These are phyloP conservation scores for Taiwanofungus camphoratus DNA, from an alignment of 1,284 basidiomycete genomes.

Conservation along the genomic window DNA sequence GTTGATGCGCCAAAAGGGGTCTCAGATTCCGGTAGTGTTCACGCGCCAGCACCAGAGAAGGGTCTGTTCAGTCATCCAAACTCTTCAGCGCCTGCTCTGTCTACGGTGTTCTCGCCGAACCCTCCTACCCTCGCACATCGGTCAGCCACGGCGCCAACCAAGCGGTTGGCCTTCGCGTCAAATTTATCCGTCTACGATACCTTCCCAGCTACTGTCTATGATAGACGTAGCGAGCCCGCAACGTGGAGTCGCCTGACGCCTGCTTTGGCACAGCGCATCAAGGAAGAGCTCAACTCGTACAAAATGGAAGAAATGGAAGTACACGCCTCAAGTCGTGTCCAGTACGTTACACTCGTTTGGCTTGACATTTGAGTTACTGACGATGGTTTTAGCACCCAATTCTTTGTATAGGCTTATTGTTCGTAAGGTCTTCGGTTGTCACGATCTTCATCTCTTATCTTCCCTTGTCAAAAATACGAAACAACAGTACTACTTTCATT, in stretches of 20 bases:
- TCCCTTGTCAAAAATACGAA: constrained; percentile 20
- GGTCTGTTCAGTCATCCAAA: constrained; percentile 72
- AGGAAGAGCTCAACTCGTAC: constrained; percentile 93
- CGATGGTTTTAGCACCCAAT: constrained; percentile 41
- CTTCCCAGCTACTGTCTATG: constrained; percentile 87
- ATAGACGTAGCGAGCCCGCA: constrained; percentile 90
- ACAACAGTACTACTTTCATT: constrained; percentile 16
- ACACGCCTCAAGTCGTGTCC: constrained; percentile 80
- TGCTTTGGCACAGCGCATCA: constrained; percentile 89
- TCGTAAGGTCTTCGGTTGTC: constrained; percentile 15
- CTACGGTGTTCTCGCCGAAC: constrained; percentile 41
- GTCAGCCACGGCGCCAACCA: constrained; percentile 60
- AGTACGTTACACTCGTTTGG: constrained; percentile 46
- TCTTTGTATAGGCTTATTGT: constrained; percentile 41
- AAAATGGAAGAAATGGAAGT: constrained; percentile 99
- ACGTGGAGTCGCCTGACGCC: constrained; percentile 97
- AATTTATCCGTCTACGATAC: constrained; percentile 95
- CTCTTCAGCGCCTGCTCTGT: constrained; percentile 85
- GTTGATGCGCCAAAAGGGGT: constrained; percentile 32
- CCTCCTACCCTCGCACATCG: constrained; percentile 52
- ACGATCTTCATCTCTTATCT: constrained; percentile 19
- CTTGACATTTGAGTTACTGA: constrained; percentile 6
- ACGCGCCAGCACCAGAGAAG: constrained; percentile 28
- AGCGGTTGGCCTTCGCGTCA: constrained; percentile 82
- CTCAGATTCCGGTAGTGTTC: constrained; percentile 21